Percentiles rank a stretch among this genome's conserved stretches.
phyloP scores from a whole-genome alignment of 306 rosid genomes.

The Vigna angularis region DNA sequence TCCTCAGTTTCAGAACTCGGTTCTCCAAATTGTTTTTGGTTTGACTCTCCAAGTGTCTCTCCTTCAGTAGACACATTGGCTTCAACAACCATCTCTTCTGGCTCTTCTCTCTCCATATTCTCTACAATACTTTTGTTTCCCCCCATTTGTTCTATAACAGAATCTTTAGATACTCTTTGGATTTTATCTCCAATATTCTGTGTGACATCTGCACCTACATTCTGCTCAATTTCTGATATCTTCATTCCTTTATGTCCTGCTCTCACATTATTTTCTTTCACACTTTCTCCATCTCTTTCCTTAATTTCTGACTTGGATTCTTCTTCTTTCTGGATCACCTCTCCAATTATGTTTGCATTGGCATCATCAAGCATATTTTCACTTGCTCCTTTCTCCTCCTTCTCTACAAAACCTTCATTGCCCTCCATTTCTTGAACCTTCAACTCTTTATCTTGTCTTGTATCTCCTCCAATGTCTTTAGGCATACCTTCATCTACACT shows the following conservation, averaged over 20 bases:
- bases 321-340: neutral
- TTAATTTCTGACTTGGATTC: conserved; percentile 21
- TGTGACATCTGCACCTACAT: neutral
- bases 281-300: neutral
- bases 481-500: neutral
- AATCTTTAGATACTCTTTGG: conserved; percentile 26
- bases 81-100: neutral
- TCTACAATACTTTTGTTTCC: neutral
- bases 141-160: conserved; percentile 18
- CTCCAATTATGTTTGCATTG: conserved; percentile 8
- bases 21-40: conserved; percentile 25
- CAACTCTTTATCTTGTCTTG: neutral
- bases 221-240: conserved; percentile 14
- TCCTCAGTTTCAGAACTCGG: conserved; percentile 24
- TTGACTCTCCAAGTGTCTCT: conserved; percentile 9
- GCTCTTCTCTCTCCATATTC: conserved; percentile 3
- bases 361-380: conserved; percentile 15
- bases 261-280: neutral
- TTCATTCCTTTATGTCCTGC: conserved; percentile 2
- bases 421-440: conserved; percentile 11
- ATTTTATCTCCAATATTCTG: conserved; percentile 14
- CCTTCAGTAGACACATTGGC: neutral
- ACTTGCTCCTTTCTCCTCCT: neutral
- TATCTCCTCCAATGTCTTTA: neutral
- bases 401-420: neutral